Base-by-base conservation (phyloP, 306 rosid genomes). In the Psophocarpus tetragonolobus region DNA sequence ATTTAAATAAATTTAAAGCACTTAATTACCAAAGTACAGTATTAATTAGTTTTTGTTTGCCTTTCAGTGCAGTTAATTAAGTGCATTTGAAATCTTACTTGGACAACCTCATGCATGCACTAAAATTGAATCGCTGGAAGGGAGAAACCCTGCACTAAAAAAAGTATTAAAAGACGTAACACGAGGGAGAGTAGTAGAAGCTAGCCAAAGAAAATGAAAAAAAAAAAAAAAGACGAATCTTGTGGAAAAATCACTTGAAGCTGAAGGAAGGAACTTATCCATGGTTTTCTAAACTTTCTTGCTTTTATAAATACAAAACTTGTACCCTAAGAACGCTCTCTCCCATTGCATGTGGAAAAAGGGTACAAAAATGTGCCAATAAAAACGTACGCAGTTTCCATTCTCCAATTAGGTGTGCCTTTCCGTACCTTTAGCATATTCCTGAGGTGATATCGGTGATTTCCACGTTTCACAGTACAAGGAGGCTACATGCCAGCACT, bases 221-320 rank as follows among this genome's bases (percentile, higher is more conserved):
- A n/a, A 1, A 21, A 26, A 35, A 42, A 57, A 50, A 29, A 56
- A 64, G 24, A 33, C 23, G 74, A 82, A 76, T 23, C 66, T 66
- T 71, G 82, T 57, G 30, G 24, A 38, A 71, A 80, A 85, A 74
- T 85, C 63, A 50, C 87, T 88, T 85, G 87, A 85, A 77, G 78
- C 13, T 33, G 57, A 83, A 79, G 87, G 48, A 85, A 85, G 66
- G 81, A 83, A 75, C 81, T 26, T 21, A 69, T 62, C 71, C 39
- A 68, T 45, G 54, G 45, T 50, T 48, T 33, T 72, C 48, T 63
- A 32, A 63, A 62, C 42, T 17, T 41, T 41, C 6, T 18, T 57
- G 47, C 75, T 71, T 82, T 82, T 33, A 38, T 47, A 70, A 18
- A 73, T 15, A 48, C 80, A 73, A 83, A 73, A 78, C 83, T 78